Conservation (phyloP, 768 basidiomycete genomes). For the Boletus bicolor region DNA sequence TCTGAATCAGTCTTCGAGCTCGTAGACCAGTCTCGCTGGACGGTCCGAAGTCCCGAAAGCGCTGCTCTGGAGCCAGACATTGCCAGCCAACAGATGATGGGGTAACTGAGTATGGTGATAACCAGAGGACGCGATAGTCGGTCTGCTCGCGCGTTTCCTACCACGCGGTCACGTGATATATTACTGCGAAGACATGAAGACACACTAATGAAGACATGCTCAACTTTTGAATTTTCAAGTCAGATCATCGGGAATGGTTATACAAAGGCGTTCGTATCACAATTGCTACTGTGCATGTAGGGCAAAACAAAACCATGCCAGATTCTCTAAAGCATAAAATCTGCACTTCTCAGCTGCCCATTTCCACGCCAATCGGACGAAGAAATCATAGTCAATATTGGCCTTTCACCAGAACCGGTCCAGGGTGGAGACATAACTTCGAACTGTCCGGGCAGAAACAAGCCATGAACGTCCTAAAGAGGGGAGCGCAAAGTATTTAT, state of each 20-base stretch:
- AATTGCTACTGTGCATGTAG: conserved; percentile 20
- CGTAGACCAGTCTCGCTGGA: conserved; percentile 63
- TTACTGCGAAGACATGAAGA: too few relatives aligned
- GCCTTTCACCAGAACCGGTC: conserved; percentile 80
- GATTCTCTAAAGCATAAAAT: conserved; percentile 27
- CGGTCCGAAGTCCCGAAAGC: conserved; percentile 57
- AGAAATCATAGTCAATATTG: conserved; percentile 49
- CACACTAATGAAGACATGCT: too few relatives aligned
- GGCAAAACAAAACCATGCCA: conserved; percentile 36
- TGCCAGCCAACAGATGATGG: neutral
- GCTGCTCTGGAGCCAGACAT: conserved; percentile 35
- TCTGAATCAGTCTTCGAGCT: conserved; percentile 35
- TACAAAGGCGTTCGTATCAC: neutral
- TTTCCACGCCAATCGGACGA: conserved; percentile 55
- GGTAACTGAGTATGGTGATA: neutral
- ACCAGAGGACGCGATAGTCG: neutral
- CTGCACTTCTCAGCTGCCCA: conserved; percentile 47
- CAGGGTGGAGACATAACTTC: conserved; percentile 54
- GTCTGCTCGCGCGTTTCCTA: neutral
- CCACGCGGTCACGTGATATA: conserved; percentile 23
- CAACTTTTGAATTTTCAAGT: too few relatives aligned
- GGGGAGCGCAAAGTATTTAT: conserved; percentile 19
- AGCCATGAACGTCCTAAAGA: conserved; percentile 38
- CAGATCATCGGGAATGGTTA: too few relatives aligned
- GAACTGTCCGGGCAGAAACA: conserved; percentile 76